These are phyloP conservation scores for Zoysia pacifica DNA, from an alignment of 176 grass and related monocot species.

Conservation along the genomic window DNA sequence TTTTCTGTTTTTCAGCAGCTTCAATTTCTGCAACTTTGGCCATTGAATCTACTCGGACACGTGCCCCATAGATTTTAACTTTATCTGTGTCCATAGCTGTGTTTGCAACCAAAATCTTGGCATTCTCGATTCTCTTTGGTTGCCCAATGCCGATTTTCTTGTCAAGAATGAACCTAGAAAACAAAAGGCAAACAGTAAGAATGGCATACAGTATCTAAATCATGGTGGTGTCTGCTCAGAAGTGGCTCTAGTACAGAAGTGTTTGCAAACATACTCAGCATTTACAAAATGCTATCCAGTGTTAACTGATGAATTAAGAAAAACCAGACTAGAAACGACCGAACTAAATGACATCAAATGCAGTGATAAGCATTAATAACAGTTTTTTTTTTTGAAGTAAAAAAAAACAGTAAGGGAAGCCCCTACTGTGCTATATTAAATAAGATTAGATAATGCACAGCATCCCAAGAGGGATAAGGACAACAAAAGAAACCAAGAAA, in stretches of 20 bases:
- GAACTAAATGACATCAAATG: background rate
- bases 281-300: background rate
- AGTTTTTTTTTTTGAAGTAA: too few relatives aligned
- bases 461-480: too few relatives aligned
- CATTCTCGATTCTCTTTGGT: constrained; percentile 89
- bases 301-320: background rate
- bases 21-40: constrained; percentile 92
- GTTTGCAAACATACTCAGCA: background rate
- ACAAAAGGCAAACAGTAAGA: background rate
- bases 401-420: too few relatives aligned
- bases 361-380: background rate
- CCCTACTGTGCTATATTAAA: too few relatives aligned
- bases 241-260: background rate
- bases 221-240: background rate
- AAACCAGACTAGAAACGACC: background rate
- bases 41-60: constrained; percentile 94
- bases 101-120: constrained; percentile 95
- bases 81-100: constrained; percentile 99
- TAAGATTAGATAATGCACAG: too few relatives aligned
- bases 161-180: constrained; percentile 92
- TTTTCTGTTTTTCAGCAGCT: constrained; percentile 94
- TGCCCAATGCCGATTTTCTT: constrained; percentile 99
- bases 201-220: background rate
- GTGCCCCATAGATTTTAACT: constrained; percentile 96
- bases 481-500: too few relatives aligned